Base-by-base conservation (phyloP, 2,329 filamentous ascomycete genomes). In the Colletotrichum tropicicola region DNA sequence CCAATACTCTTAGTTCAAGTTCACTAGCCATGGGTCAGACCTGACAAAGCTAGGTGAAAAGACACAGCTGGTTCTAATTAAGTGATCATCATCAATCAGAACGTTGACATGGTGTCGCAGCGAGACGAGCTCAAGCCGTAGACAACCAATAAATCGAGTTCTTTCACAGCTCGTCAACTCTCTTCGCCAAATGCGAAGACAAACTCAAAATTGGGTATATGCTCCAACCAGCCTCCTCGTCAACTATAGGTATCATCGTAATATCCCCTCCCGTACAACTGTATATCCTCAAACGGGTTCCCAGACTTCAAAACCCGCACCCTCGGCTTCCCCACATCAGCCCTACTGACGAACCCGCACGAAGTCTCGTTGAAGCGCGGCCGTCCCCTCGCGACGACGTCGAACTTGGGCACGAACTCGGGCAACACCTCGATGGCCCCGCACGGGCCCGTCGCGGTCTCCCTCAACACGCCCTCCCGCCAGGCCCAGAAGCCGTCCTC, bases 211-310 rank as follows among this genome's bases (percentile, higher is more conserved):
- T n/a, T n/a, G n/a, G n/a, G n/a, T n/a, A n/a, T n/a, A n/a, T n/a
- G n/a, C 30, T 32, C 30, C 9, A 32, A 4, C 30, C 10, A 35
- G 10, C 9, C 7, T 35, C 30, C 30, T 12, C 5, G n/a, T n/a
- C 17, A 8, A 21, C 39, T 8, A 13, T 35, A 56, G 1, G 37
- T 17, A 1, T 47, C 28, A 15, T 67, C 64, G 3, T 53, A 54
- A 5, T 58, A 60, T 4, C 49, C 66, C 32, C 51, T 59, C 13
- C 66, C 66, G 15, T 68, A 68, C 9, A 68, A 41, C 51, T 55
- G 15, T 10, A 67, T 41, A 35, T 68, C 66, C 64, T 68, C 66
- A 55, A 68, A 68, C 9, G 66, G 66, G 27, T 68, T 68, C 21
- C 54, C 48, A 8, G 25, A 27, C 44, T 35, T 37, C 27, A 68